phyloP scores from a whole-genome alignment of 108 stramenopile species.

The Mediolabrus comicus region DNA sequence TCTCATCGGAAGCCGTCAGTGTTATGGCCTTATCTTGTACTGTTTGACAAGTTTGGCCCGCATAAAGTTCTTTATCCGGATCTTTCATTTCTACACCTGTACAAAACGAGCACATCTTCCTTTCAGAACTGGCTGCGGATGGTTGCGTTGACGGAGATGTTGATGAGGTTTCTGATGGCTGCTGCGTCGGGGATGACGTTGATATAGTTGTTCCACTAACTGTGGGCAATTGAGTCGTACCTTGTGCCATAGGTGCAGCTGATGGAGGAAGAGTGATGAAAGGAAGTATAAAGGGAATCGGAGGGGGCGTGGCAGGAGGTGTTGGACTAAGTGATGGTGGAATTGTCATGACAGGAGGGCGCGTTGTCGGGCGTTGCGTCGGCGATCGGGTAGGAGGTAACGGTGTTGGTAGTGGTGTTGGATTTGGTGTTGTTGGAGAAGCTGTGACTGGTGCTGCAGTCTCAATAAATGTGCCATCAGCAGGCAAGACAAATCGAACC shows the following conservation, averaged over 20 bases:
- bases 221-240: not conserved
- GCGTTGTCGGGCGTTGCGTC: not conserved
- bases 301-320: not conserved
- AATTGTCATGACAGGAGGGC: not conserved
- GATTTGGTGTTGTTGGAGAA: not conserved
- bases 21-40: not conserved
- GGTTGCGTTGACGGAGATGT: not conserved
- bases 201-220: not conserved
- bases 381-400: not conserved
- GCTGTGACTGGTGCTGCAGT: not conserved
- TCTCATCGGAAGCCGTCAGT: not conserved
- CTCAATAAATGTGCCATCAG: conserved; percentile 5
- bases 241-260: not conserved
- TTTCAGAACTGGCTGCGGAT: not conserved
- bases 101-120: not conserved
- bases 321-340: not conserved
- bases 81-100: not conserved
- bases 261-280: not conserved
- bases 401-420: not conserved
- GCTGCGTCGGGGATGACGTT: not conserved
- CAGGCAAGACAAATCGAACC: conserved; percentile 23
- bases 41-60: not conserved
- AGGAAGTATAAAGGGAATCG: not conserved
- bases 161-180: not conserved
- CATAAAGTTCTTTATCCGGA: not conserved